These are phyloP conservation scores for Ramalina peruviana DNA, from an alignment of 495 filamentous ascomycete genomes.

Conservation along the genomic window DNA sequence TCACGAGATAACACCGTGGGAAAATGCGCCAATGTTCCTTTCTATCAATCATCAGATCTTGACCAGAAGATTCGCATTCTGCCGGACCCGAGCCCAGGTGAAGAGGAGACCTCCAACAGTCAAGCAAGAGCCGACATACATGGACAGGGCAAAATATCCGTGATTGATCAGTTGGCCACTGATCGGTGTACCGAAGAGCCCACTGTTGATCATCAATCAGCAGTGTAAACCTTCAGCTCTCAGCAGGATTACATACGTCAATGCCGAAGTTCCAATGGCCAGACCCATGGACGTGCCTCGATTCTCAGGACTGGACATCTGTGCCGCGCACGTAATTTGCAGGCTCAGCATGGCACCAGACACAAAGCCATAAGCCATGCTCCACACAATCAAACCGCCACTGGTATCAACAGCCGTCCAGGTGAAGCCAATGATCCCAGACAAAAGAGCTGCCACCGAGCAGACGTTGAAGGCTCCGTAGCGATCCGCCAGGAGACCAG, in stretches of 20 bases:
- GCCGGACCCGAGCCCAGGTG: too few relatives aligned
- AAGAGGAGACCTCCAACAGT: too few relatives aligned
- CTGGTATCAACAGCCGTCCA: constrained; percentile 21
- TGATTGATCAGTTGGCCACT: constrained; percentile 31
- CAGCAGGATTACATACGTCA: constrained; percentile 21
- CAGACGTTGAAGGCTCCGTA: constrained; percentile 26
- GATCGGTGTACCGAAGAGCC: constrained; percentile 49
- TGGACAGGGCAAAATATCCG: too few relatives aligned
- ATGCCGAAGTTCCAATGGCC: constrained; percentile 19
- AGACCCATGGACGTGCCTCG: constrained; percentile 13
- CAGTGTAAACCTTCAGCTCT: too few relatives aligned
- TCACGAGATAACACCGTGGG: too few relatives aligned
- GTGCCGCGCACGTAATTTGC: constrained; percentile 15
- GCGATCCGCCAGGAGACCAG: constrained; percentile 19
- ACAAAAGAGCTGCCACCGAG: constrained; percentile 12
- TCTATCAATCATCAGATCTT: too few relatives aligned
- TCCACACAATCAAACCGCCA: constrained; percentile 19
- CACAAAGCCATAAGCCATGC: constrained; percentile 21
- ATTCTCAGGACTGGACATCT: constrained; percentile 19
- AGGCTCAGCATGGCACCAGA: constrained; percentile 25
- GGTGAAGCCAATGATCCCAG: constrained; percentile 20
- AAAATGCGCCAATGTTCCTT: too few relatives aligned
- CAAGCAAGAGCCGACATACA: too few relatives aligned
- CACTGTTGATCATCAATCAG: too few relatives aligned
- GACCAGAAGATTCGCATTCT: too few relatives aligned